A percentile compares a stretch with the other conserved stretches of the same genome.
phyloP scores from a whole-genome alignment of 2,329 filamentous ascomycete genomes.

The Aurifilum marmelostoma region DNA sequence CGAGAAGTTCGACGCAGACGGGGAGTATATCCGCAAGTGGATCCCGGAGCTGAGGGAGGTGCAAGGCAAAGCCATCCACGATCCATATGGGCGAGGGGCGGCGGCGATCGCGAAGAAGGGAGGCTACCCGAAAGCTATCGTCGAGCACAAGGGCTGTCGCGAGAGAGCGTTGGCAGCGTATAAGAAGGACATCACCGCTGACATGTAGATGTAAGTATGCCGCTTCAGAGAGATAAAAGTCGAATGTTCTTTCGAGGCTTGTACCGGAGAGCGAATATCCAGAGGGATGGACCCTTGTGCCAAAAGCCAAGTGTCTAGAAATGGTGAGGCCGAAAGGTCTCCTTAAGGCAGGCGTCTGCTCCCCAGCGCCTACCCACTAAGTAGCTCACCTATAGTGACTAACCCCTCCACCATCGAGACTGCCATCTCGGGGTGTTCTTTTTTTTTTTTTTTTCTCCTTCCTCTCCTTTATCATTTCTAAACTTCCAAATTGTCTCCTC shows the following conservation, averaged over 20 bases:
- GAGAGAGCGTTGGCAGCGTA: constrained; percentile 50
- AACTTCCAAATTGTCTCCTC: not conserved
- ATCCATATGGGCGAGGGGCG: constrained; percentile 73
- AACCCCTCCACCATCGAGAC: too few species aligned
- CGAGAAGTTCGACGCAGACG: constrained; percentile 80
- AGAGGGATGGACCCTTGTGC: not conserved
- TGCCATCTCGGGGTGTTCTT: not conserved
- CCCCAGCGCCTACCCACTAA: too few species aligned
- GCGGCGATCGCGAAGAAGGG: constrained; percentile 61
- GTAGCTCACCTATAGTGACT: too few species aligned
- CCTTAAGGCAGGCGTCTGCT: too few species aligned
- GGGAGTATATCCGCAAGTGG: constrained; percentile 82
- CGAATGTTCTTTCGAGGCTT: not conserved
- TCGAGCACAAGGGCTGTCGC: constrained; percentile 72
- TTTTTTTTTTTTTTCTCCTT: too few species aligned
- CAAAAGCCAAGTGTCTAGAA: not conserved
- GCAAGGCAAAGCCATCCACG: constrained; percentile 73
- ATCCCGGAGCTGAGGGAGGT: constrained; percentile 72
- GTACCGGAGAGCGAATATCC: not conserved
- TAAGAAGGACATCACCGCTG: constrained; percentile 35
- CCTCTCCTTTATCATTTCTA: not conserved
- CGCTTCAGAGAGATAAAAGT: not conserved
- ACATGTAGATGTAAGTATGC: constrained; percentile 21
- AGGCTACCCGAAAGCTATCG: constrained; percentile 75
- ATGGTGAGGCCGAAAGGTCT: too few species aligned